Conservation (phyloP, 768 basidiomycete genomes). For the Boletellus ananas region DNA sequence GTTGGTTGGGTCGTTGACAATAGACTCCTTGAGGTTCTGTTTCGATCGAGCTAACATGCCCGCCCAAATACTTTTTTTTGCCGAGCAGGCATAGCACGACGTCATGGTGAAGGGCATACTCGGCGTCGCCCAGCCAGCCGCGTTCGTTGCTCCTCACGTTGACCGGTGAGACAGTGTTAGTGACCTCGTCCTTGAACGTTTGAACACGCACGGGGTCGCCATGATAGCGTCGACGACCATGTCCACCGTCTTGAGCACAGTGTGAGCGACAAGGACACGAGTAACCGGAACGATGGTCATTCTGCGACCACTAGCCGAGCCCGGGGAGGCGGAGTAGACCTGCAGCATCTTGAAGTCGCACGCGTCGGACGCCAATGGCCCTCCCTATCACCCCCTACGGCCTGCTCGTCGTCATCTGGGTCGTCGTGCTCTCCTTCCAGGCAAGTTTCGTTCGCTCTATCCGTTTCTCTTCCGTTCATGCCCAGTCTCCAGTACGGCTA, state of each 20-base stretch:
- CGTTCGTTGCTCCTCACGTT: constrained; percentile 68
- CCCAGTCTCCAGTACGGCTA: constrained; percentile 67
- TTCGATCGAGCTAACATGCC: no score
- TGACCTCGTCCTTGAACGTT: constrained; percentile 31
- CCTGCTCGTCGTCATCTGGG: constrained; percentile 64
- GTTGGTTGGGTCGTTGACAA: background rate
- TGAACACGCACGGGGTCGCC: constrained; percentile 59
- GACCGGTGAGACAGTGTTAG: constrained; percentile 39
- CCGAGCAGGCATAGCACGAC: no score
- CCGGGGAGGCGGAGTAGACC: no score
- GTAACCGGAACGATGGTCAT: no score
- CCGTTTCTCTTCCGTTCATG: background rate
- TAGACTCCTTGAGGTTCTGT: no score
- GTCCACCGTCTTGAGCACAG: constrained; percentile 41
- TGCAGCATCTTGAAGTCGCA: no score
- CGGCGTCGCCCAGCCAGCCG: constrained; percentile 82
- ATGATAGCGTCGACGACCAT: constrained; percentile 91
- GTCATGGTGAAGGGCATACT: no score
- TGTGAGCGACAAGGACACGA: background rate
- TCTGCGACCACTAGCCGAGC: no score
- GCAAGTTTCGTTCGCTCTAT: constrained; percentile 19
- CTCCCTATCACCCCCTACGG: constrained; percentile 47
- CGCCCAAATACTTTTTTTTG: no score
- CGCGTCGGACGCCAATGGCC: background rate
- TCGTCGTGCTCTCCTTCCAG: constrained; percentile 59